Evolutionary conservation across 2,329 filamentous ascomycete genomes (phyloP).

Genomic region (Fusarium agapanthi): DNA sequence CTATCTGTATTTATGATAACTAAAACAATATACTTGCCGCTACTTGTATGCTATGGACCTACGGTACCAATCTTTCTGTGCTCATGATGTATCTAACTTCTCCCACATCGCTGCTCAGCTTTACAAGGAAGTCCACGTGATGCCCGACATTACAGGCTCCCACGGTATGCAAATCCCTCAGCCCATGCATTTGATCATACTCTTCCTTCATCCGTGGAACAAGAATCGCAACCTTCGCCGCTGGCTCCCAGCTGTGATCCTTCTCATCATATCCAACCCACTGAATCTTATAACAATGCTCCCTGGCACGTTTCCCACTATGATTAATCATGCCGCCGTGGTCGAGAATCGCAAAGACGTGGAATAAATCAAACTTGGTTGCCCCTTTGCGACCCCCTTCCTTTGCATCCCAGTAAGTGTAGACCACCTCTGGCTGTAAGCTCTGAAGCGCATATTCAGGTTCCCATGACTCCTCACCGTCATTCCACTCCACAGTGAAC

Average conservation of each 20-base stretch:
- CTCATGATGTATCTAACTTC: fast-evolving
- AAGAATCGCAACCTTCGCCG: background rate
- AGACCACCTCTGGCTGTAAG: background rate
- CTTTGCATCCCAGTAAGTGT: background rate
- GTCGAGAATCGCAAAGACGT: background rate
- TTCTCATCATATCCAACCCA: background rate
- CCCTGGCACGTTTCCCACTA: too few species aligned
- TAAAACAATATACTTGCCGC: too few species aligned
- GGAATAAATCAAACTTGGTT: background rate
- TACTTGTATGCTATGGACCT: too few species aligned
- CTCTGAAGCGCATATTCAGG: fast-evolving
- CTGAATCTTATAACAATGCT: background rate
- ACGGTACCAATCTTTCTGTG: too few species aligned
- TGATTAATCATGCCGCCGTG: background rate
- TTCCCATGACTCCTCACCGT: background rate
- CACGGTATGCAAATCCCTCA: too few species aligned
- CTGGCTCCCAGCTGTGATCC: background rate
- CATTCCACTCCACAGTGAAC: background rate
- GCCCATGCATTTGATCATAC: background rate
- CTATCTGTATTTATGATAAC: too few species aligned
- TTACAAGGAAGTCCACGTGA: fast-evolving
- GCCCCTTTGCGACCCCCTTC: background rate
- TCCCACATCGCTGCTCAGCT: too few species aligned
- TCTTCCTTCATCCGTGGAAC: background rate
- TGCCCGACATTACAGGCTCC: too few species aligned